Evolutionary conservation across 805 yeast species (phyloP), one percentile per base, ranked within the genome.

Genomic region (Metschnikowia shivogae): DNA sequence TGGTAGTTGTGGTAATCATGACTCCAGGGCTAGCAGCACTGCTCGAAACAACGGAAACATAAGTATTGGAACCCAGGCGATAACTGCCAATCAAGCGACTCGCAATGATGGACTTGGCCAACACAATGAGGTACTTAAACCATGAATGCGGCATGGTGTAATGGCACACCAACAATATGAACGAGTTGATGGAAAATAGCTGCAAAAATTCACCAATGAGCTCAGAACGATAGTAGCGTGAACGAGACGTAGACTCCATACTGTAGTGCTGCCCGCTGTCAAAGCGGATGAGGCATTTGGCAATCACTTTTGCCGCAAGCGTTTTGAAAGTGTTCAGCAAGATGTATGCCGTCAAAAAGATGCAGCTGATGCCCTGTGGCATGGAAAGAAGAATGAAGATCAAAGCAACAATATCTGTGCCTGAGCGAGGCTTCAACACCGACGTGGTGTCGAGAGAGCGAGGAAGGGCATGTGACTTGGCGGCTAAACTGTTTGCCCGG

Each of bases 381-480:
- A 66, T 46, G 19, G 56, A 48, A 35, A 60, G 54, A 10, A 66
- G 43, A n/a, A 66, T 46, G 48, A 65, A 60, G 6, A 63, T 57
- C 33, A 67, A 50, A 26, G 72, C 62, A 33, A 67, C 51, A 12
- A 67, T 58, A 44, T 68, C 73, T 39, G 66, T 51, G 29, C 47
- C 46, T 12, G 54, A 47, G 20, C 31, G 45, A 12, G 57, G 54
- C 39, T 40, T 35, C 36, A 53, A 40, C 13, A 26, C 30, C 33
- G 29, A 28, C 12, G 19, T 35, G 22, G 20, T 12, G 29, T 17
- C 34, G n/a, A 29, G 32, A 13, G 34, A 22, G 13, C 19, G 9
- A 19, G 27, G 34, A 19, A 28, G 12, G 26, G 32, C 32, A 31
- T 30, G 43, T 19, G 44, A 17, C 17, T 34, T 45, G 34, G 40